Percentiles rank a stretch among this genome's conserved stretches.
These are phyloP conservation scores for Mortierella sp. DNA, from an alignment of 371 early-diverging fungal genomes.

Conservation along the genomic window DNA sequence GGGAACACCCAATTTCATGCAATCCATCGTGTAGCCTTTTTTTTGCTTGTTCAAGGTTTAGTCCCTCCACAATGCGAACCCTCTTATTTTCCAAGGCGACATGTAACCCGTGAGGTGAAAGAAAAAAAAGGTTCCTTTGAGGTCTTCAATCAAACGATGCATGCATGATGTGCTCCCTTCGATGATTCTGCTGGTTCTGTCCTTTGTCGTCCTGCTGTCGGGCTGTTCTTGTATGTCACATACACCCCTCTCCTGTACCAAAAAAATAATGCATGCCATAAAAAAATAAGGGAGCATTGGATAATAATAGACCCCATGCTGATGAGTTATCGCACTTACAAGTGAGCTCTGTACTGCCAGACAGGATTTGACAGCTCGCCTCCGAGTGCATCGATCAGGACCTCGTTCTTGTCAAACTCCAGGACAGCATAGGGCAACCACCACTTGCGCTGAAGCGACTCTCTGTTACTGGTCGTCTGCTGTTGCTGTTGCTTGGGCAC, in stretches of 20 bases:
- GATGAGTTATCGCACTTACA: constrained; percentile 76
- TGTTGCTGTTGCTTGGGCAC: constrained; percentile 59
- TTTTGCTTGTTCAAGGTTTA: constrained; percentile 6
- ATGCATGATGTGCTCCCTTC: not conserved
- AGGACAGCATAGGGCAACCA: constrained; percentile 91
- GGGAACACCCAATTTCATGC: not conserved
- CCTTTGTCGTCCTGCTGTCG: constrained; percentile 3
- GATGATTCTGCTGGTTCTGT: constrained; percentile 10
- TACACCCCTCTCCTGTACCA: not conserved
- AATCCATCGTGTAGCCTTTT: not conserved
- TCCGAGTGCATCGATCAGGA: constrained; percentile 84
- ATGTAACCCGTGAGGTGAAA: not conserved
- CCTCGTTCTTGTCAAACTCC: constrained; percentile 96
- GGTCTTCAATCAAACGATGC: not conserved
- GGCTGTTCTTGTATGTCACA: not conserved
- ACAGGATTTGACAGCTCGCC: constrained; percentile 81
- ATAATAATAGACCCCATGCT: constrained; percentile 20
- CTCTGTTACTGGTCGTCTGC: constrained; percentile 64
- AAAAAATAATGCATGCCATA: constrained; percentile 10
- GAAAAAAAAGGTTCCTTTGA: constrained; percentile 7
- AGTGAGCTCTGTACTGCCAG: constrained; percentile 90
- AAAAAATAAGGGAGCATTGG: constrained; percentile 18
- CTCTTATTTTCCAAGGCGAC: constrained; percentile 1
- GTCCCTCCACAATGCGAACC: not conserved
- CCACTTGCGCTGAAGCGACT: constrained; percentile 81